Evolutionary conservation across 1,139 yeast genomes (phyloP).

Genomic region (Geotrichum reessii): DNA sequence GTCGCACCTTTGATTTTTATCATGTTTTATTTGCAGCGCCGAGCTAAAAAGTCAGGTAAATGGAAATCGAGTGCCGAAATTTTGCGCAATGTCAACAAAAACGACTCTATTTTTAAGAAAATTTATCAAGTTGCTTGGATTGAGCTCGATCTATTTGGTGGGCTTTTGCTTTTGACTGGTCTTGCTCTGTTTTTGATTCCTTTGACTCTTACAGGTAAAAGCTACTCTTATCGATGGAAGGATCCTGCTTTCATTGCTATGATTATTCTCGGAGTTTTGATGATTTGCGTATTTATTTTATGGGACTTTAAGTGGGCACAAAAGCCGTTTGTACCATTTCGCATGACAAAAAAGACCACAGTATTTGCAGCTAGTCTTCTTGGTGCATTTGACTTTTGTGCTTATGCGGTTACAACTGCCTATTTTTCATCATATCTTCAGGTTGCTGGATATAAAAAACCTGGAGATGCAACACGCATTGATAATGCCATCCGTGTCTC

Average conservation of each 20-base stretch:
- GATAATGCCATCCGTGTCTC: constrained; percentile 9
- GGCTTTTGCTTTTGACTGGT: constrained; percentile 17
- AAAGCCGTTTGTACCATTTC: constrained; percentile 10
- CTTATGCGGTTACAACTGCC: not conserved
- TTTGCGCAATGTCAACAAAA: not conserved
- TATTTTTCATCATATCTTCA: constrained; percentile 8
- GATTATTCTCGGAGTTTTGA: constrained; percentile 5
- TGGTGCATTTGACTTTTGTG: constrained; percentile 3
- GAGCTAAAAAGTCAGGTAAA: constrained; percentile 12
- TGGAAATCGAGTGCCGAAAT: not conserved
- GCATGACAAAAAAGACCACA: not conserved
- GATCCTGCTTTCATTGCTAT: constrained; percentile 7
- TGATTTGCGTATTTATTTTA: not conserved
- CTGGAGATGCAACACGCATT: constrained; percentile 8
- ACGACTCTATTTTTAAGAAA: constrained; percentile 4
- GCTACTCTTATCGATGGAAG: constrained; percentile 6
- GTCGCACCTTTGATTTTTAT: constrained; percentile 47
- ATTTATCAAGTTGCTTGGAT: constrained; percentile 4
- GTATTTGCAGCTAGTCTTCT: constrained; percentile 5
- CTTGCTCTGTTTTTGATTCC: constrained; percentile 20
- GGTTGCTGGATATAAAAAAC: constrained; percentile 1
- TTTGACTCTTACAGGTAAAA: constrained; percentile 16
- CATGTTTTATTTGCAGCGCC: constrained; percentile 12
- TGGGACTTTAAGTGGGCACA: constrained; percentile 7
- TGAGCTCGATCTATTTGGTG: constrained; percentile 21